phyloP scores from a whole-genome alignment of 768 basidiomycete genomes.

The Grammothele lineata region DNA sequence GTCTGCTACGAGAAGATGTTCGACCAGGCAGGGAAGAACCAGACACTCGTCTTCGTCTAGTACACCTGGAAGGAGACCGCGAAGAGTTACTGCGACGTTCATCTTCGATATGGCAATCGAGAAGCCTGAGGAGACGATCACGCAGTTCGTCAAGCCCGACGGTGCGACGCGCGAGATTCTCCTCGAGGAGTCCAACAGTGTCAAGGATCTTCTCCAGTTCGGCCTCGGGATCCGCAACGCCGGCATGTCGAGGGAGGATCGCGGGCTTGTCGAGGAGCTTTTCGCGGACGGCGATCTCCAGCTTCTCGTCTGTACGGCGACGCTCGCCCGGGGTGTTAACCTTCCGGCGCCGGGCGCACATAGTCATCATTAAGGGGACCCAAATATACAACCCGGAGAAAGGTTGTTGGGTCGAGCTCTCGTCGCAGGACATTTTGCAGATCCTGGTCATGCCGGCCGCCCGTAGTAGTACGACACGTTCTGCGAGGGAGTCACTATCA shows the following conservation, averaged over 20 bases:
- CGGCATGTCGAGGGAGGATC: slow-evolving; percentile 90
- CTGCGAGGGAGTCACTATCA: slow-evolving; percentile 98
- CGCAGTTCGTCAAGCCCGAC: slow-evolving; percentile 92
- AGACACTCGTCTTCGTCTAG: slow-evolving; percentile 95
- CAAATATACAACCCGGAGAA: slow-evolving; percentile 99
- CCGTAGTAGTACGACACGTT: slow-evolving; percentile 97
- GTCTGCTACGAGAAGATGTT: slow-evolving; percentile 99
- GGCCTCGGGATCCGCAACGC: slow-evolving; percentile 98
- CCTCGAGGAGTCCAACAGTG: slow-evolving; percentile 75
- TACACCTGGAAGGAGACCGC: slow-evolving; percentile 98
- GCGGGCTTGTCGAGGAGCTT: slow-evolving; percentile 88
- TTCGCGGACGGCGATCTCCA: slow-evolving; percentile 91
- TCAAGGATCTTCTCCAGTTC: slow-evolving; percentile 90
- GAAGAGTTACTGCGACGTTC: slow-evolving; percentile 95
- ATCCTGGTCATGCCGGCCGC: slow-evolving; percentile 98
- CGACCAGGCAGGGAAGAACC: slow-evolving; percentile 87
- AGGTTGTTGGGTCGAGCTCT: slow-evolving; percentile 94
- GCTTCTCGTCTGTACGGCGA: slow-evolving; percentile 95
- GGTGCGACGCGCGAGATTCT: slow-evolving; percentile 89
- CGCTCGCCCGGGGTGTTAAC: slow-evolving; percentile 99
- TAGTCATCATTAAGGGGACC: slow-evolving; percentile 99
- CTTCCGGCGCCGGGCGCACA: slow-evolving; percentile 96
- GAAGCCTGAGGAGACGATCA: slow-evolving; percentile 95
- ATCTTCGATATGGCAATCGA: slow-evolving; percentile 93
- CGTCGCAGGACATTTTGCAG: slow-evolving; percentile 93